Evolutionary conservation across 352 stramenopile genomes (phyloP).

Genomic region (Globisporangium radiosum): DNA sequence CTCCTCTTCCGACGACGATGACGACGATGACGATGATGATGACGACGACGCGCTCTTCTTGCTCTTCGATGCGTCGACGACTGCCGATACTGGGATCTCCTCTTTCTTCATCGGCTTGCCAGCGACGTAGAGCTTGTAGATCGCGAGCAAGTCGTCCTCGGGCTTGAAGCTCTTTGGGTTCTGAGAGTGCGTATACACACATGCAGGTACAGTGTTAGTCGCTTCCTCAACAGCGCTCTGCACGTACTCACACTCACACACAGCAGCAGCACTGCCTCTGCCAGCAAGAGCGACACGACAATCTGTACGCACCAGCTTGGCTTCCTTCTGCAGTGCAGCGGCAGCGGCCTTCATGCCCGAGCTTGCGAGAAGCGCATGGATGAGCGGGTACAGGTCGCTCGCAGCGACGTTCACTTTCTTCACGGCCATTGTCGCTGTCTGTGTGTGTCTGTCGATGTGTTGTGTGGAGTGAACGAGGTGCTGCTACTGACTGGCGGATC

Average conservation of each 20-base stretch:
- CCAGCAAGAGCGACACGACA: too few relatives aligned
- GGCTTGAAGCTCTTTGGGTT: conserved; percentile 41
- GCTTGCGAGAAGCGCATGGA: conserved; percentile 57
- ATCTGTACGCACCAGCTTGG: conserved; percentile 43
- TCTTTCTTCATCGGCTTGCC: conserved; percentile 44
- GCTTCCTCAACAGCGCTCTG: neutral
- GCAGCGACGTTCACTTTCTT: conserved; percentile 31
- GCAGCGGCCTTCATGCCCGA: conserved; percentile 72
- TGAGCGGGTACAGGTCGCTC: conserved; percentile 73
- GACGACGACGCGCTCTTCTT: conserved; percentile 32
- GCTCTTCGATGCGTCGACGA: conserved; percentile 47
- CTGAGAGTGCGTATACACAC: conserved; percentile 14
- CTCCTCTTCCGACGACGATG: conserved; percentile 31
- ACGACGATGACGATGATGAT: conserved; percentile 22
- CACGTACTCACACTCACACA: neutral
- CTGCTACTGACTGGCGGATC: neutral
- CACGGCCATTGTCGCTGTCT: conserved; percentile 7
- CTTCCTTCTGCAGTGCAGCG: conserved; percentile 58
- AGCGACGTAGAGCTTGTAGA: conserved; percentile 68
- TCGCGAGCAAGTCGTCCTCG: conserved; percentile 62
- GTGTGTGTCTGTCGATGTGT: neutral
- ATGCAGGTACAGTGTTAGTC: neutral
- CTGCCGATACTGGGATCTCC: conserved; percentile 42
- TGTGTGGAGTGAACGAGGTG: neutral
- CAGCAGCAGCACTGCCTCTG: too few relatives aligned